A percentile compares a stretch with the other conserved stretches of the same genome.
Conservation (phyloP, 116 monocot genomes). For the Phalaenopsis hybrid region DNA sequence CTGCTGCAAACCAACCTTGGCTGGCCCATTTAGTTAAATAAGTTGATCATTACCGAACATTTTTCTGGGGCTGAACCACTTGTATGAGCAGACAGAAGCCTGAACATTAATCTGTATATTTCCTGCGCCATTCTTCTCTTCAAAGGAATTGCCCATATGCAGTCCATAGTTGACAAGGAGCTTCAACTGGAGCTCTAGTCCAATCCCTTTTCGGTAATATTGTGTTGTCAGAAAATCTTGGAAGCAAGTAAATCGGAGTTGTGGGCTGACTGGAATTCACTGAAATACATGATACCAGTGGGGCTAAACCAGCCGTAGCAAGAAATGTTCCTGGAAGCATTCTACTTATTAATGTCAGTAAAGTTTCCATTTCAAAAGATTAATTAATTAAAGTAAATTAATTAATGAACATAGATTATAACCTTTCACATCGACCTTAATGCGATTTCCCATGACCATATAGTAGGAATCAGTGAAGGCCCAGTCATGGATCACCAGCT, state of each 20-base stretch:
- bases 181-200: constrained; percentile 38
- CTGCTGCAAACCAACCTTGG: too few species aligned
- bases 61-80: constrained; percentile 57
- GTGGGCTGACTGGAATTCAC: constrained; percentile 36
- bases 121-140: constrained; percentile 24
- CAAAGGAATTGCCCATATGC: constrained; percentile 56
- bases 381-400: too few species aligned
- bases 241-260: constrained; percentile 59
- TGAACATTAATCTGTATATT: constrained; percentile 28
- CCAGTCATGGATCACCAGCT: too few species aligned
- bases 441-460: too few species aligned
- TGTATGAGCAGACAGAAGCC: constrained; percentile 58
- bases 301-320: constrained; percentile 36
- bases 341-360: neutral
- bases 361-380: neutral
- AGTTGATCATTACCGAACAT: constrained; percentile 43
- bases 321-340: constrained; percentile 35
- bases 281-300: constrained; percentile 54
- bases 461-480: too few species aligned
- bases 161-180: constrained; percentile 47
- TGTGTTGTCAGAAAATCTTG: constrained; percentile 23
- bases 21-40: too few species aligned
- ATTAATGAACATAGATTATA: too few species aligned
- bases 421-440: too few species aligned
- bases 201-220: constrained; percentile 20